Evolutionary conservation across 805 yeast genomes (phyloP).

Genomic region (Wickerhamiella kazuoi): DNA sequence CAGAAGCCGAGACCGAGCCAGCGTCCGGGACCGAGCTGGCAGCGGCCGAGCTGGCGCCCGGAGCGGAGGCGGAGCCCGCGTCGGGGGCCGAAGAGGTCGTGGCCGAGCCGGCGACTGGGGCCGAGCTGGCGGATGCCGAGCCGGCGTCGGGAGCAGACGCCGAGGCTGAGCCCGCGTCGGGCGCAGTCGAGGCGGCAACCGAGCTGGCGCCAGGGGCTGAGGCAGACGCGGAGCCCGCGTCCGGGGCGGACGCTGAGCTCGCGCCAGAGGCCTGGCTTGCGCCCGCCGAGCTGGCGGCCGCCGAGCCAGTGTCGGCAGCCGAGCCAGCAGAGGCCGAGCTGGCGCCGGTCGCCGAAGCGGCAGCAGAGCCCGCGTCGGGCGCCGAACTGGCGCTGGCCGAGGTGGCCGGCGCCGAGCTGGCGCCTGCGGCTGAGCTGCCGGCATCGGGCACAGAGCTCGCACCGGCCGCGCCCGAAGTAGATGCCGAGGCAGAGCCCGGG

Average conservation of each 20-base stretch:
- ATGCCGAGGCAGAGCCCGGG: no score
- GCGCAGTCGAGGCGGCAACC: neutral
- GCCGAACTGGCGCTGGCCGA: neutral
- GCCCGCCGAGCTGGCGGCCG: neutral
- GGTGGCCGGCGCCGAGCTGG: no score
- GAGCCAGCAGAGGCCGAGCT: neutral
- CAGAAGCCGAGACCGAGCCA: neutral
- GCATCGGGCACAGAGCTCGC: neutral
- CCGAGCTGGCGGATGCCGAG: slow-evolving; percentile 4
- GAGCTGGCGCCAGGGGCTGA: no score
- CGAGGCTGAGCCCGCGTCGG: neutral
- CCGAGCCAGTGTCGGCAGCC: neutral
- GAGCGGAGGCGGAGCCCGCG: neutral
- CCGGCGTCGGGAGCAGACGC: slow-evolving; percentile 5
- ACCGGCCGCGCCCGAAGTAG: no score
- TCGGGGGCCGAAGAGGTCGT: slow-evolving; percentile 3
- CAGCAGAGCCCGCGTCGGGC: neutral
- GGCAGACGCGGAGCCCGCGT: neutral
- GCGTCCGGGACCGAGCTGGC: neutral
- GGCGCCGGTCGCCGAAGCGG: no score
- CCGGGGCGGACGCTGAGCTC: neutral
- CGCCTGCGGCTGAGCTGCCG: no score
- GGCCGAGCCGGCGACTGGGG: slow-evolving; percentile 4
- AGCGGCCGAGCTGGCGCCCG: neutral
- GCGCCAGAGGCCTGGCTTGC: no score